phyloP scores from a whole-genome alignment of 345 rosid species.

The Rubroshorea leprosula region DNA sequence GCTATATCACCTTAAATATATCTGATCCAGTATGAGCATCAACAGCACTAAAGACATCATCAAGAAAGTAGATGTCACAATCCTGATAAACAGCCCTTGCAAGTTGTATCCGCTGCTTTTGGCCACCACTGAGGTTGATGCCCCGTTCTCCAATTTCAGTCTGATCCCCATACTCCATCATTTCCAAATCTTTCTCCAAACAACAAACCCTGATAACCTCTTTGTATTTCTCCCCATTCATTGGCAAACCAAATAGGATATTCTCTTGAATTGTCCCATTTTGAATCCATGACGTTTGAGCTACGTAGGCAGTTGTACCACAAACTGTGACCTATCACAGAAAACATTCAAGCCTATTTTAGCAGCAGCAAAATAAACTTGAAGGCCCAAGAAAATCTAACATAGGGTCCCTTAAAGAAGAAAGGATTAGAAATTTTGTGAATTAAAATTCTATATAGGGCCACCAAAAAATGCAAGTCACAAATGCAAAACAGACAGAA shows the following conservation, averaged over 20 bases:
- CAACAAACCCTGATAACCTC: slow-evolving; percentile 72
- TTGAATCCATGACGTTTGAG: slow-evolving; percentile 93
- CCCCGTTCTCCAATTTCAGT: slow-evolving; percentile 97
- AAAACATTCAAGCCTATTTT: no score
- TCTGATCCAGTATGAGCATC: slow-evolving; percentile 97
- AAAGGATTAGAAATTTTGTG: no score
- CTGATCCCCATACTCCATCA: slow-evolving; percentile 95
- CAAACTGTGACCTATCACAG: slow-evolving; percentile 72
- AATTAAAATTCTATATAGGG: no score
- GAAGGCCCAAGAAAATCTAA: no score
- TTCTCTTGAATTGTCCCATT: slow-evolving; percentile 84
- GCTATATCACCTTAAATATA: slow-evolving; percentile 60
- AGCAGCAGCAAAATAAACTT: no score
- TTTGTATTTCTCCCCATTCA: slow-evolving; percentile 50
- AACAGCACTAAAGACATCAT: slow-evolving; percentile 92
- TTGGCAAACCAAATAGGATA: slow-evolving; percentile 80
- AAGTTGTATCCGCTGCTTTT: slow-evolving; percentile 92
- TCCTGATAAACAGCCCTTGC: slow-evolving; percentile 95
- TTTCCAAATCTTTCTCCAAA: slow-evolving; percentile 75
- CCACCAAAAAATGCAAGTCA: no score
- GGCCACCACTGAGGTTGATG: slow-evolving; percentile 96
- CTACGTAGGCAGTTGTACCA: slow-evolving; percentile 86
- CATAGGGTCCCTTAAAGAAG: no score
- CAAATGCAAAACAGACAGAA: no score
- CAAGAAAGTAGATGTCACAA: slow-evolving; percentile 79